phyloP scores from a whole-genome alignment of 179 eudicot genomes.

The Corrigiola litoralis region DNA sequence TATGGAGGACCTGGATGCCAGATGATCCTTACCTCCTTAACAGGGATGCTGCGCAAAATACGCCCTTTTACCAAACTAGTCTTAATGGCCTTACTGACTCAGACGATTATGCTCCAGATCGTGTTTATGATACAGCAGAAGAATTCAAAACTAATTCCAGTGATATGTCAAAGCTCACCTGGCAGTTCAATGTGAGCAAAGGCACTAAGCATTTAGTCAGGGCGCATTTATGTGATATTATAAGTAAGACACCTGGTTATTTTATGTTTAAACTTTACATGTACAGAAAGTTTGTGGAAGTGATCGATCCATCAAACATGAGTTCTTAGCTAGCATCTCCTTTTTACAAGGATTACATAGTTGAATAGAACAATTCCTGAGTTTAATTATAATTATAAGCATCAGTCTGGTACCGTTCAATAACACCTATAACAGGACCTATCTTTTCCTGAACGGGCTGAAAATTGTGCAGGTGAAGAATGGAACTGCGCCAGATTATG shows the following conservation, averaged over 20 bases:
- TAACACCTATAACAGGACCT: not conserved
- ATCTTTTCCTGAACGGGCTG: constrained; percentile 49
- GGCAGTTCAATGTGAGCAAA: constrained; percentile 37
- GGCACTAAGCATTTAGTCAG: constrained; percentile 27
- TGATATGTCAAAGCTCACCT: constrained; percentile 29
- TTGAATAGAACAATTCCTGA: constrained; percentile 35
- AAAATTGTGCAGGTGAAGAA: constrained; percentile 50
- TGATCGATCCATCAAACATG: not conserved
- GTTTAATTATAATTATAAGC: constrained; percentile 23
- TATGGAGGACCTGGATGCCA: constrained; percentile 44
- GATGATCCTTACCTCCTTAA: constrained; percentile 42
- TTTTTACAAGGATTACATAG: constrained; percentile 42
- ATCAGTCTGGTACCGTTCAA: constrained; percentile 32
- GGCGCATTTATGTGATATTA: constrained; percentile 49
- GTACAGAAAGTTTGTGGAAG: constrained; percentile 7
- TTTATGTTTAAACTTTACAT: constrained; percentile 28
- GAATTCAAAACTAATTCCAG: not conserved
- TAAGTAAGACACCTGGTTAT: not conserved
- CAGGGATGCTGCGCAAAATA: constrained; percentile 18
- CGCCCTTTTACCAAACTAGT: not conserved
- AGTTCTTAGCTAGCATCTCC: constrained; percentile 19
- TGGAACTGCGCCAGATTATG: constrained; percentile 7
- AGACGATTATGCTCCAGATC: constrained; percentile 29
- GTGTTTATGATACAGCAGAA: constrained; percentile 44
- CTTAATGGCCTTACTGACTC: not conserved